Base-by-base conservation (phyloP, 1,284 basidiomycete species). In the Ustilago sp. region DNA sequence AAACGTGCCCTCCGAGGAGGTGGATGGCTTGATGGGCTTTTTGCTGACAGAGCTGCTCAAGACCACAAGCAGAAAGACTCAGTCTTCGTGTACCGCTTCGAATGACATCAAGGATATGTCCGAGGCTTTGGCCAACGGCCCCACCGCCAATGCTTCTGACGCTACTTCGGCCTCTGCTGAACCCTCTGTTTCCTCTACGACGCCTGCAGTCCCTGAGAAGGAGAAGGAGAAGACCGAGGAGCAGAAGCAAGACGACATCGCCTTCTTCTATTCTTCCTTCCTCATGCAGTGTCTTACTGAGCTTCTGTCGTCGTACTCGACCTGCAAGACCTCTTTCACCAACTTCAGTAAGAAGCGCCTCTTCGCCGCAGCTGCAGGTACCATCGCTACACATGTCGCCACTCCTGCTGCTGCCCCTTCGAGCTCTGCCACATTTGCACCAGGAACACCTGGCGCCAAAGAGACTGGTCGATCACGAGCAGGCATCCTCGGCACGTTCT, bases 251-350 rank as follows among this genome's bases (percentile, higher is more conserved):
- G 63, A 74, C 17, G 83, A 84, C 51, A 69, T 65, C 12, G 23
- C 63, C n/a, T 89, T 88, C 80, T 88, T 91, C 70, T 96, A 95
- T 84, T 89, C 90, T 13, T 93, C 92, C 80, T 94, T 98, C 88
- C 87, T 98, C 69, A 93, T 98, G 91, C 93, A 96, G 83, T 92
- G 92, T 74, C 88, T 98, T 55, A 94, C 94, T 1, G 96, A 99
- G 87, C 88, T 98, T 2, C 87, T 97, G 1, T 95, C 96, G 67
- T 98, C 95, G 17, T 99, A 99, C 85, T 91, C 94, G 77, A 87
- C 91, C 1, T 96, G 94, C 90, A 99, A 98, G 87, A 86, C 91
- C 31, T 91, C 92, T 4, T 95, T 98, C 87, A 87, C 96, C 69
- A 92, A 93, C 0, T 94, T 91, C 82, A 91, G 90, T 12, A 93